Conservation (phyloP, 2,329 filamentous ascomycete species). For the Tolypocladium ophioglossoides region DNA sequence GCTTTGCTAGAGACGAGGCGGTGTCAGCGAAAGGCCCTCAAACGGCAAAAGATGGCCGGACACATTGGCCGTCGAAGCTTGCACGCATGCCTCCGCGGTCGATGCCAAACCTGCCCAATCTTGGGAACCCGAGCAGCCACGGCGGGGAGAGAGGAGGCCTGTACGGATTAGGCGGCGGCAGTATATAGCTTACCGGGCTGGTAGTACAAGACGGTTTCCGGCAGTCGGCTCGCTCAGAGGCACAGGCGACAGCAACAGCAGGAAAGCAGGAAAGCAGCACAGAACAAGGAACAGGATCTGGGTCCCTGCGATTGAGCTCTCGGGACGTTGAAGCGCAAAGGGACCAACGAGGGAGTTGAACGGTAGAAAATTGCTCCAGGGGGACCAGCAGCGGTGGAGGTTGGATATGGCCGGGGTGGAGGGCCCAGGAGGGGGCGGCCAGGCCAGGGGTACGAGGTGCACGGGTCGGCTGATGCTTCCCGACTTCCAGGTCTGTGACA, state of each 20-base stretch:
- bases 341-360: background rate
- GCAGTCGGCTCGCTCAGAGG: background rate
- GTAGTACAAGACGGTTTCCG: background rate
- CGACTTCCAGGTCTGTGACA: background rate
- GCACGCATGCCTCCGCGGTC: background rate
- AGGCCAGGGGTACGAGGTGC: background rate
- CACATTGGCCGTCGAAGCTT: background rate
- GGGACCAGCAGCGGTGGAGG: conserved; percentile 1
- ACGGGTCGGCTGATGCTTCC: background rate
- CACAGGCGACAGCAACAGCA: background rate
- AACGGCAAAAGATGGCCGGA: background rate
- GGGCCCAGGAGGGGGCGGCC: background rate
- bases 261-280: background rate
- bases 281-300: background rate
- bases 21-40: background rate
- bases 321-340: background rate
- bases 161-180: background rate
- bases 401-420: conserved; percentile 1
- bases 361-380: conserved; percentile 4
- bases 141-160: background rate
- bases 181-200: background rate
- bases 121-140: background rate
- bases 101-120: background rate
- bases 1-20: background rate
- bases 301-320: background rate